Evolutionary conservation across 345 rosid genomes (phyloP), one percentile per base, ranked within the genome.

Genomic region (Odontarrhena argentea): DNA sequence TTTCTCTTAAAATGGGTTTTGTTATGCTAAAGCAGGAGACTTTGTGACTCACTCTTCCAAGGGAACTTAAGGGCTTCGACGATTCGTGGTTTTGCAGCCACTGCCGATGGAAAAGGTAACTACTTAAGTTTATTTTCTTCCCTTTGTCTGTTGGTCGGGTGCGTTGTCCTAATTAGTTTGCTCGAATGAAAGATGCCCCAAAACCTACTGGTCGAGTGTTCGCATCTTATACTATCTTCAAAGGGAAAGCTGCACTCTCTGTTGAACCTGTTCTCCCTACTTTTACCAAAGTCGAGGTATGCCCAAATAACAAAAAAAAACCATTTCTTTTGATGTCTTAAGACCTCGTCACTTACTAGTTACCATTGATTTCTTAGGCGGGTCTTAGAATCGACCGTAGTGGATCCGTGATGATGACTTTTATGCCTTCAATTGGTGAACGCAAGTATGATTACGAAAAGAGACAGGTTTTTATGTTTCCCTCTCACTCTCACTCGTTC

Each of bases 161-260:
- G n/a, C 22, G 18, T 54, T 35, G 3, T 18, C 56, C 56, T 36
- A 53, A 41, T 7, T 48, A 32, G 70, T n/a, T 50, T 36, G 55
- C 40, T 66, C 30, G 8, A 44, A 46, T 63, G 68, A 43, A 68
- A 66, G 61, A 38, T 65, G 68, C 60, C 50, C 75, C 77, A 40
- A 79, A 55, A 25, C 71, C 65, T 53, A 63, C 67, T 44, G 82
- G 74, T 74, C 79, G 91, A n/a, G 65, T 88, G 44, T 86, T 76
- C 68, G 96, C 97, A 47, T 85, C 92, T 2, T 91, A 82, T 73
- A 63, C 87, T 50, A 47, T 91, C 34, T 91, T 73, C 85, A 94
- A 94, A 80, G 99, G 97, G 11, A 91, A 85, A 78, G 95, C 96
- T 76, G 91, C 96, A 3, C 81, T 94, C 63, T 84, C 89, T 73